Evolutionary conservation across 2,329 filamentous ascomycete genomes (phyloP), one percentile per base, ranked within the genome.

Genomic region (Fusarium graminum): DNA sequence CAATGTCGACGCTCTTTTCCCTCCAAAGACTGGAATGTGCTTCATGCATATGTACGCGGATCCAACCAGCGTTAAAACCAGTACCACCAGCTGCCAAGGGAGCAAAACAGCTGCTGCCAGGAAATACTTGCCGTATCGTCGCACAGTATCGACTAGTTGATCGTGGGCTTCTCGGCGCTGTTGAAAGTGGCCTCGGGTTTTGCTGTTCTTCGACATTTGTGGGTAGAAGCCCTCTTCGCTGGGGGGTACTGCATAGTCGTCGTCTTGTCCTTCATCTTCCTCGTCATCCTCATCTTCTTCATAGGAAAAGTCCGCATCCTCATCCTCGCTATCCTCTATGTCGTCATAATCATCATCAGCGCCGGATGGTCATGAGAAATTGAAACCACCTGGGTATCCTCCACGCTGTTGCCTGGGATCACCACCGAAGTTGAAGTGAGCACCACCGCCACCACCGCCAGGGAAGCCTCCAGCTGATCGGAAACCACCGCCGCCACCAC

Each of bases 401-500:
- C 77, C 77, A 32, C 80, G 74, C 59, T 77, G 73, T 45, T 78
- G 73, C 43, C 74, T 74, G 30, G 77, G 75, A 38, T 75, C 75
- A 44, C 78, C 78, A 36, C 78, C 77, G 56, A 90, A 90, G 66
- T 83, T 83, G 78, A 89, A 90, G 59, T 84, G 82, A 46, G 83
- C 85, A 34, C 85, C 85, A 76, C 81, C 71, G 39, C 85, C 85
- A 77, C 81, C 72, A 34, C 84, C 81, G 7, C 79, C 77, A 19
- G 79, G 80, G 77, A 85, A 84, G 17, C 86, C 86, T 44, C 83
- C 80, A 40, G 80, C 80, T 46, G 79, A 80, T 44, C 85, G 82
- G 70, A 83, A 84, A 39, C 83, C 83, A 34, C 85, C 83, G 38
- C 84, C 84, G 34, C 84, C 83, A 30, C 84, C 84, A 36, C 85